phyloP scores from a whole-genome alignment of 2,329 filamentous ascomycete species.

The Neofusicoccum sp. region DNA sequence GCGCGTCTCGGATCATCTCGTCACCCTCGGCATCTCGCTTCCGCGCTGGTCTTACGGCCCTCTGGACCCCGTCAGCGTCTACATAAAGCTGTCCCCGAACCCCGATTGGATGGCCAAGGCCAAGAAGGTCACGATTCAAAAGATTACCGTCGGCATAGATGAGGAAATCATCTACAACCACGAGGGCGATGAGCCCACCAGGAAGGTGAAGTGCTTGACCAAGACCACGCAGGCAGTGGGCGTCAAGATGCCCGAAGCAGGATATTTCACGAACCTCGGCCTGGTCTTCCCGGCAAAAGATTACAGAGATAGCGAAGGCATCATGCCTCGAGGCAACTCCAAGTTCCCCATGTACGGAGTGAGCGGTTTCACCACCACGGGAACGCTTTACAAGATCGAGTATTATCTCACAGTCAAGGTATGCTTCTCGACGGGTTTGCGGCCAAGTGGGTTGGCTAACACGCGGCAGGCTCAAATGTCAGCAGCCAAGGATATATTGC shows the following conservation, averaged over 20 bases:
- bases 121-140: conserved; percentile 87
- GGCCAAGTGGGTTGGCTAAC: not conserved
- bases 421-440: conserved; percentile 27
- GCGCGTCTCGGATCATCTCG: conserved; percentile 83
- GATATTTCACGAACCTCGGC: conserved; percentile 90
- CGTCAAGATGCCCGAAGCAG: conserved; percentile 83
- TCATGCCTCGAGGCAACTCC: conserved; percentile 80
- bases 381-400: conserved; percentile 96
- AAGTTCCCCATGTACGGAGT: conserved; percentile 89
- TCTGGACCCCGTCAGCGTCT: conserved; percentile 91
- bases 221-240: conserved; percentile 82
- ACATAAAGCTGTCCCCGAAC: conserved; percentile 92
- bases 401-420: conserved; percentile 96
- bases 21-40: conserved; percentile 87
- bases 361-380: conserved; percentile 89
- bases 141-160: conserved; percentile 90
- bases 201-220: conserved; percentile 83
- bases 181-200: conserved; percentile 91
- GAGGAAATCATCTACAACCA: conserved; percentile 99
- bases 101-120: conserved; percentile 90
- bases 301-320: conserved; percentile 80
- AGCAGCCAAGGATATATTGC: conserved; percentile 81
- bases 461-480: conserved; percentile 76
- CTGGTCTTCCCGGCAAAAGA: conserved; percentile 91
- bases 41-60: conserved; percentile 97